These are phyloP conservation scores for Blastomyces gilchristii DNA, from an alignment of 2,329 filamentous ascomycete species.

Conservation along the genomic window DNA sequence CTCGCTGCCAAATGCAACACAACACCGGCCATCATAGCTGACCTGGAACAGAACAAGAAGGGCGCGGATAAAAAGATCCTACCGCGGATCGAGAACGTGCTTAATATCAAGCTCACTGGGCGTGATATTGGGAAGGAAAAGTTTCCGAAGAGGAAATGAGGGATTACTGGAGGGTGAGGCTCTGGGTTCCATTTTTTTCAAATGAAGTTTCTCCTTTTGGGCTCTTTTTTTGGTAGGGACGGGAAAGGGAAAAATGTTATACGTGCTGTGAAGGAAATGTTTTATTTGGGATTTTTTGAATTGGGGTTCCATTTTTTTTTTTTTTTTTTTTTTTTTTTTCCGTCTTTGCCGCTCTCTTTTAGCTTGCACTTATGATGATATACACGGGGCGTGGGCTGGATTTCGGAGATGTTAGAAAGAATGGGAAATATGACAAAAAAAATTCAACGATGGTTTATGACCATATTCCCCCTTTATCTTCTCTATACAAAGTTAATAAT, in stretches of 20 bases:
- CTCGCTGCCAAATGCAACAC: constrained; percentile 83
- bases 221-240: neutral
- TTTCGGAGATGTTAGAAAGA: neutral
- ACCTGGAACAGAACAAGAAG: constrained; percentile 73
- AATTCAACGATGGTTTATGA: neutral
- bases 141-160: constrained; percentile 63
- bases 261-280: neutral
- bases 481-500: neutral
- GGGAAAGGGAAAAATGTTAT: neutral
- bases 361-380: constrained; percentile 1
- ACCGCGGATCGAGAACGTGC: constrained; percentile 63
- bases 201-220: neutral
- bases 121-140: constrained; percentile 74
- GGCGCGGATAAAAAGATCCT: constrained; percentile 77
- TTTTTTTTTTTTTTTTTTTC: neutral
- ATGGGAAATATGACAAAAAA: neutral
- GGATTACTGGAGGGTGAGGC: constrained; percentile 6
- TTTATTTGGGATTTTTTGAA: neutral
- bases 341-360: neutral
- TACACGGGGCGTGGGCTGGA: neutral
- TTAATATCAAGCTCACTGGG: constrained; percentile 82
- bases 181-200: neutral
- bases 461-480: neutral
- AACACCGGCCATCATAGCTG: constrained; percentile 65
- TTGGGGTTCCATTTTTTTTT: neutral